Evolutionary conservation across 2,329 filamentous ascomycete genomes (phyloP).

Genomic region (Canariomyces notabilis): DNA sequence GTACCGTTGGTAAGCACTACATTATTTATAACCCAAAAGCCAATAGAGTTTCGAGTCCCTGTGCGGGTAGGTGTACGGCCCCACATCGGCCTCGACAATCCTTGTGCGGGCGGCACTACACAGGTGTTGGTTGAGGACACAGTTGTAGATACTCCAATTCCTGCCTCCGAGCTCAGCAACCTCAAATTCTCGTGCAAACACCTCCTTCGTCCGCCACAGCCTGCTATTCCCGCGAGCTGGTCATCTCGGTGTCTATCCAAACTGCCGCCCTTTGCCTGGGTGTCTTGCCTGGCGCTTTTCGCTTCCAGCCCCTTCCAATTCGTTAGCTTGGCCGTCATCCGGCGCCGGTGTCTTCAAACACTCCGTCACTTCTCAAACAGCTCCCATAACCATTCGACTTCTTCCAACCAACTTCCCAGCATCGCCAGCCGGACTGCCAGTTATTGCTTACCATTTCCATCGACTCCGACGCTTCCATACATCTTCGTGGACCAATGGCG

Average conservation of each 20-base stretch:
- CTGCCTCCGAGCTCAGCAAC: conserved; percentile 20
- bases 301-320: neutral
- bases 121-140: conserved; percentile 25
- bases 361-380: neutral
- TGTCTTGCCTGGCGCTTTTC: neutral
- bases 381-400: too few species aligned
- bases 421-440: conserved; percentile 19
- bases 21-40: neutral
- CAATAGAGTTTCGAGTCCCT: neutral
- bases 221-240: conserved; percentile 4
- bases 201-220: neutral
- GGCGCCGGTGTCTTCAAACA: too few species aligned
- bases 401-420: neutral
- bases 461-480: conserved; percentile 1
- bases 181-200: conserved; percentile 16
- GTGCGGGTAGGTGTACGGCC: conserved; percentile 7
- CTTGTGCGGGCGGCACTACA: conserved; percentile 12
- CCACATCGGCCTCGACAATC: conserved; percentile 13
- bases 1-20: neutral
- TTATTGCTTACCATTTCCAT: neutral
- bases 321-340: too few species aligned
- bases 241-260: conserved; percentile 2
- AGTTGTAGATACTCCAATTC: conserved; percentile 27
- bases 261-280: conserved; percentile 11
- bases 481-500: conserved; percentile 32